Conservation (phyloP, 306 rosid genomes). For the Ammopiptanthus mongolicus region DNA sequence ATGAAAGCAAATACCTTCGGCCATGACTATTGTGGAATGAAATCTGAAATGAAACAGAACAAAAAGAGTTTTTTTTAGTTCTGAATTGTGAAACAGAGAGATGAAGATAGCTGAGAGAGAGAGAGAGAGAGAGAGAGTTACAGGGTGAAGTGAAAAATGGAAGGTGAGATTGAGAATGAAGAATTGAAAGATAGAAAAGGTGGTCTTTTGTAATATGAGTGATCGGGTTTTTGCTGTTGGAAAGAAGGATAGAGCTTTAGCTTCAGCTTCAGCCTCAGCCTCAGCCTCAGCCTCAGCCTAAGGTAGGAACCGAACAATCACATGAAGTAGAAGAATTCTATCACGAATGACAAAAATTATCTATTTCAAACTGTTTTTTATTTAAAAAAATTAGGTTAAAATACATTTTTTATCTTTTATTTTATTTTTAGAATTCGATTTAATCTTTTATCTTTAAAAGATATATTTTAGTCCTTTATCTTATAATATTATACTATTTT, state of each 20-base stretch:
- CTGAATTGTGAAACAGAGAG: neutral
- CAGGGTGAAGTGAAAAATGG: neutral
- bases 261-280: neutral
- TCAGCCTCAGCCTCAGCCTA: neutral
- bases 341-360: too few species aligned
- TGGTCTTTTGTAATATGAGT: neutral
- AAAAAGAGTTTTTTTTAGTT: neutral
- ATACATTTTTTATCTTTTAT: too few species aligned
- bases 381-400: too few species aligned
- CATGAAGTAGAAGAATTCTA: too few species aligned
- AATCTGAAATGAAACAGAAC: constrained; percentile 14
- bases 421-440: too few species aligned
- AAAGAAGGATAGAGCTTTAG: neutral
- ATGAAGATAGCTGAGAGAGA: neutral
- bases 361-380: too few species aligned
- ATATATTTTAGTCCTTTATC: too few species aligned
- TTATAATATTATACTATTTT: too few species aligned
- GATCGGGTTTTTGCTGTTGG: neutral
- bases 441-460: too few species aligned
- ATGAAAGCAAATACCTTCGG: constrained; percentile 34
- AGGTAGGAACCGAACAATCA: neutral
- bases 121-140: neutral
- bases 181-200: neutral
- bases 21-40: constrained; percentile 35
- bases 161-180: neutral